phyloP scores from a whole-genome alignment of 805 yeast species.

The Priceomyces fermenticarens region DNA sequence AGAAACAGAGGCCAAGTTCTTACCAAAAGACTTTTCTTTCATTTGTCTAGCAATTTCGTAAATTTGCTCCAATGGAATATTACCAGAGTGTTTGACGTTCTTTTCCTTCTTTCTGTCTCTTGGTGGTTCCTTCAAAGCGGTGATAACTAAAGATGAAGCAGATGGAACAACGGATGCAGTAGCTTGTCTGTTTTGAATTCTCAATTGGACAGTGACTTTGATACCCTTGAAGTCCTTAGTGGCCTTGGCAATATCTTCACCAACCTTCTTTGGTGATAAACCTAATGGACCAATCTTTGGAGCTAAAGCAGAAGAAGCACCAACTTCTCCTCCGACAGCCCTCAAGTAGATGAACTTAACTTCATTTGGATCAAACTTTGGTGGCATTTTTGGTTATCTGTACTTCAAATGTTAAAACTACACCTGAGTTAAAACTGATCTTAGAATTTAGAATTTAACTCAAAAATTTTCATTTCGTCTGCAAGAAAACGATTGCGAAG shows the following conservation, averaged over 20 bases:
- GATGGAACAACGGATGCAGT: constrained; percentile 98
- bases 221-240: constrained; percentile 99
- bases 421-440: constrained; percentile 1
- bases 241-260: constrained; percentile 99
- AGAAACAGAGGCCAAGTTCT: constrained; percentile 92
- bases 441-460: neutral
- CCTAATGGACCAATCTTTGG: constrained; percentile 99
- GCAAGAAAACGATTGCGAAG: neutral
- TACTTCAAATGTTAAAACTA: constrained; percentile 8
- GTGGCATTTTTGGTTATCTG: constrained; percentile 64
- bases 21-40: constrained; percentile 97
- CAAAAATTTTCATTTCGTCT: neutral
- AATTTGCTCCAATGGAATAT: constrained; percentile 95
- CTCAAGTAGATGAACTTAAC: constrained; percentile 97
- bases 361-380: constrained; percentile 98
- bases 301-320: constrained; percentile 99
- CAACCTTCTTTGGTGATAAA: constrained; percentile 99
- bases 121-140: constrained; percentile 99
- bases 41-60: constrained; percentile 95
- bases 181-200: constrained; percentile 99
- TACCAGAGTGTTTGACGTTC: constrained; percentile 99
- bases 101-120: constrained; percentile 99
- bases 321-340: constrained; percentile 99
- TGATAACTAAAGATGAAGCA: constrained; percentile 97
- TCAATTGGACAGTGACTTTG: constrained; percentile 97